Conservation (phyloP, 768 basidiomycete species). For the Mycena maculata region DNA sequence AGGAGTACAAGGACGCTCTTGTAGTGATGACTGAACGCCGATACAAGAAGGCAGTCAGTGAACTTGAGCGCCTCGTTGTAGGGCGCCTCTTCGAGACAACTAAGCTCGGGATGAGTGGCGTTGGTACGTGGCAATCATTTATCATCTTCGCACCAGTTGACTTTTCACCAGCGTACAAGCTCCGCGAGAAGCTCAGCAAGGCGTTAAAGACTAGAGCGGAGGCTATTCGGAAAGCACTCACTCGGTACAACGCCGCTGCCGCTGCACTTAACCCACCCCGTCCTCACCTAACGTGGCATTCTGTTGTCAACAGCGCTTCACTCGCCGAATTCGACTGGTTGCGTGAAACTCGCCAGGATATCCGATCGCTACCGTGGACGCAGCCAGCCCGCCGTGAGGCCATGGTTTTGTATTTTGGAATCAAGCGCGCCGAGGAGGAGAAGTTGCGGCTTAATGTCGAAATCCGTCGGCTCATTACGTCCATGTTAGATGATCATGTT, state of each 20-base stretch:
- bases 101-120: slow-evolving; percentile 6
- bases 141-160: background rate
- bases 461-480: slow-evolving; percentile 34
- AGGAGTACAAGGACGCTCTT: background rate
- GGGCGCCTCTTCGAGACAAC: background rate
- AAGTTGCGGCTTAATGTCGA: slow-evolving; percentile 37
- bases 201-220: slow-evolving; percentile 27
- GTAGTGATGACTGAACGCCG: background rate
- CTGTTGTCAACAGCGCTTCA: slow-evolving; percentile 30
- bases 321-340: slow-evolving; percentile 37
- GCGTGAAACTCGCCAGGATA: slow-evolving; percentile 23
- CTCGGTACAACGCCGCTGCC: slow-evolving; percentile 28
- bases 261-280: slow-evolving; percentile 12
- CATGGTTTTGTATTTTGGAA: too few species aligned
- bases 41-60: background rate
- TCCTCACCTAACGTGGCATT: slow-evolving; percentile 24
- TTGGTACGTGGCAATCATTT: background rate
- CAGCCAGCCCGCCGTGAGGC: too few species aligned
- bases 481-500: slow-evolving; percentile 27
- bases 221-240: too few species aligned
- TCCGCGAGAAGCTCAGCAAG: slow-evolving; percentile 25
- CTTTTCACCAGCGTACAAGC: background rate
- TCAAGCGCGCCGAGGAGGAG: too few species aligned
- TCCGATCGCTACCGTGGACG: too few species aligned
- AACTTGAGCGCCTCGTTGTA: too few species aligned